These are phyloP conservation scores for Fusarium chlamydosporum DNA, from an alignment of 2,329 filamentous ascomycete genomes.

Conservation along the genomic window DNA sequence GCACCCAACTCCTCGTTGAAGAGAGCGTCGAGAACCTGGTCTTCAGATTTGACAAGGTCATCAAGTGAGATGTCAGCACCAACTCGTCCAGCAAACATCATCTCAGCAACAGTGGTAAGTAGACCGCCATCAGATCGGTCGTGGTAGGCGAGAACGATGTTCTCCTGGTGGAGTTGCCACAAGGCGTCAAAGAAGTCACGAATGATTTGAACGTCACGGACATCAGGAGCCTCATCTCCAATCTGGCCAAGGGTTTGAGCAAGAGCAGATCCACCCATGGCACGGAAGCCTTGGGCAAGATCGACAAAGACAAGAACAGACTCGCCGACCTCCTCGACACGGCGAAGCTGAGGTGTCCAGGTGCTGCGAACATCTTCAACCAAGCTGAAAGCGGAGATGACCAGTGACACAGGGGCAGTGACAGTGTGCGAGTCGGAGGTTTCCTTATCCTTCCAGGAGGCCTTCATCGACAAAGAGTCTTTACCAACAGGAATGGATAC, in stretches of 20 bases:
- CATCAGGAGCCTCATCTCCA: constrained; percentile 87
- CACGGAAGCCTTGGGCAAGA: constrained; percentile 82
- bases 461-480: constrained; percentile 99
- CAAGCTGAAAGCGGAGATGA: constrained; percentile 90
- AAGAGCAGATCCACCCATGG: constrained; percentile 90
- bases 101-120: constrained; percentile 90
- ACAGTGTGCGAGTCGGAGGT: constrained; percentile 82
- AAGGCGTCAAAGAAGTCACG: constrained; percentile 94
- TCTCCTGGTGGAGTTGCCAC: constrained; percentile 70
- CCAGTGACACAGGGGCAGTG: constrained; percentile 89
- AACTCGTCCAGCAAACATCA: constrained; percentile 97
- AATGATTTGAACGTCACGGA: constrained; percentile 83
- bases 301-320: constrained; percentile 92
- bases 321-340: constrained; percentile 89
- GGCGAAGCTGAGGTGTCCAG: constrained; percentile 91
- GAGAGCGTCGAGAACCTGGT: constrained; percentile 79
- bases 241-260: constrained; percentile 91
- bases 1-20: constrained; percentile 98
- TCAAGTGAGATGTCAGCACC: constrained; percentile 90
- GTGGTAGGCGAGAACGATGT: constrained; percentile 88
- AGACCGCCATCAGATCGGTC: constrained; percentile 94
- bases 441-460: constrained; percentile 85
- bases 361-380: constrained; percentile 87
- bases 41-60: constrained; percentile 73
- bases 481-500: constrained; percentile 97